Percentiles rank a stretch among this genome's conserved stretches.
These are phyloP conservation scores for Darksidea phi DNA, from an alignment of 495 filamentous ascomycete species.

Conservation along the genomic window DNA sequence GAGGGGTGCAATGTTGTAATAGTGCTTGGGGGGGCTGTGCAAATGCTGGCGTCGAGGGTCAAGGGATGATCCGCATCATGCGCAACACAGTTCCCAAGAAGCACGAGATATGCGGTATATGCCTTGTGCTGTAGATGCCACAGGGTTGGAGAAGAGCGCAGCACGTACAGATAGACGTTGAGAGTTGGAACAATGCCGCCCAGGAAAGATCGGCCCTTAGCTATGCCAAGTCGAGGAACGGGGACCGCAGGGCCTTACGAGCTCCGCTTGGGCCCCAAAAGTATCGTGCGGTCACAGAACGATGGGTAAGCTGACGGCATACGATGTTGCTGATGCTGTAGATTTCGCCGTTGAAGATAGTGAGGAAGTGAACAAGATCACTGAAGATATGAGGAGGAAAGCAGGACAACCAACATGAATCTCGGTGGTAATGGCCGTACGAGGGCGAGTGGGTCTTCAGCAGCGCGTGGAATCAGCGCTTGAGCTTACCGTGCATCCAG, in stretches of 20 bases:
- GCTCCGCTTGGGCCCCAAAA: too few relatives aligned
- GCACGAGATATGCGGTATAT: not conserved
- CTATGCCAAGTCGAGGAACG: not conserved
- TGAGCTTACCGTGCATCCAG: not conserved
- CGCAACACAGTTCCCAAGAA: not conserved
- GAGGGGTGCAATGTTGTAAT: not conserved
- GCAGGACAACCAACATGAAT: too few relatives aligned
- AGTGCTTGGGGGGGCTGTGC: not conserved
- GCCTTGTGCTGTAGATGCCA: not conserved
- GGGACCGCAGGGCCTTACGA: not conserved
- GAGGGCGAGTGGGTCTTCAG: not conserved
- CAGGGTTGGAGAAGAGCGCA: not conserved
- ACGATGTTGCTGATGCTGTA: too few relatives aligned
- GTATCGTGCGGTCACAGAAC: too few relatives aligned
- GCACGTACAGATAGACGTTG: not conserved
- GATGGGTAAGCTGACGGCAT: too few relatives aligned
- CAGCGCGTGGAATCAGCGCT: not conserved
- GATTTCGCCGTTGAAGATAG: too few relatives aligned
- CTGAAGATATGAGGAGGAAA: too few relatives aligned
- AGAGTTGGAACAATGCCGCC: not conserved
- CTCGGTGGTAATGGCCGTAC: too few relatives aligned
- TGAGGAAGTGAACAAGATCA: too few relatives aligned
- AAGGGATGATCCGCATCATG: too few relatives aligned
- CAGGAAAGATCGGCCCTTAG: not conserved
- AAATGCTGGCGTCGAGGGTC: not conserved